phyloP scores from a whole-genome alignment of 108 stramenopile genomes.

The Ochromonas danica region DNA sequence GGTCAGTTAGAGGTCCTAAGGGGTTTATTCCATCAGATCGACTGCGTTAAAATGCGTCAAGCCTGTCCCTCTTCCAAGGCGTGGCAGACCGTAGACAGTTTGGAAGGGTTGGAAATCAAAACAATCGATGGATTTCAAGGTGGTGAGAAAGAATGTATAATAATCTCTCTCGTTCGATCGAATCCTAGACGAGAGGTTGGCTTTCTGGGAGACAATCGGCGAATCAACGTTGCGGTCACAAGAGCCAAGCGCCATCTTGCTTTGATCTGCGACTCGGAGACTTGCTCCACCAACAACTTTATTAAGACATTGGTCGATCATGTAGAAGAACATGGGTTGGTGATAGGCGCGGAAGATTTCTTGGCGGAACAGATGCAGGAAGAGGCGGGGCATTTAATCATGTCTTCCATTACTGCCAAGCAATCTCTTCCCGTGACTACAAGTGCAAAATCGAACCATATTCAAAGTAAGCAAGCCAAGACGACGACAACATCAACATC shows the following conservation, averaged over 20 bases:
- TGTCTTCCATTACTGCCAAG: too few species aligned
- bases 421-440: too few species aligned
- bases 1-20: conserved; percentile 73
- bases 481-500: too few species aligned
- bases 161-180: conserved; percentile 89
- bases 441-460: too few species aligned
- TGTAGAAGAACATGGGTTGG: conserved; percentile 47
- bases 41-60: background rate
- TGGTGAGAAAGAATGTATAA: conserved; percentile 92
- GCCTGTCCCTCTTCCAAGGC: too few species aligned
- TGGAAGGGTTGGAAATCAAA: conserved; percentile 71
- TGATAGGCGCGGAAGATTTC: conserved; percentile 45
- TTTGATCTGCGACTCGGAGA: conserved; percentile 49
- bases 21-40: background rate
- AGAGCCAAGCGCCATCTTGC: conserved; percentile 78
- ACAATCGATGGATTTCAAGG: conserved; percentile 99
- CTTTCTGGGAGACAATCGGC: conserved; percentile 84
- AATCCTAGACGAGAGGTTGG: conserved; percentile 87
- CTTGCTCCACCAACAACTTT: conserved; percentile 44
- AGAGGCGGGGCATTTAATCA: too few species aligned
- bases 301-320: conserved; percentile 44
- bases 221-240: conserved; percentile 98
- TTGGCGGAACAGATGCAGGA: too few species aligned
- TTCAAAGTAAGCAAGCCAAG: too few species aligned
- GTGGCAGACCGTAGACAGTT: background rate